Evolutionary conservation across 2,329 filamentous ascomycete genomes (phyloP), one percentile per base, ranked within the genome.

Genomic region (Pseudovirgaria hyperparasitica): DNA sequence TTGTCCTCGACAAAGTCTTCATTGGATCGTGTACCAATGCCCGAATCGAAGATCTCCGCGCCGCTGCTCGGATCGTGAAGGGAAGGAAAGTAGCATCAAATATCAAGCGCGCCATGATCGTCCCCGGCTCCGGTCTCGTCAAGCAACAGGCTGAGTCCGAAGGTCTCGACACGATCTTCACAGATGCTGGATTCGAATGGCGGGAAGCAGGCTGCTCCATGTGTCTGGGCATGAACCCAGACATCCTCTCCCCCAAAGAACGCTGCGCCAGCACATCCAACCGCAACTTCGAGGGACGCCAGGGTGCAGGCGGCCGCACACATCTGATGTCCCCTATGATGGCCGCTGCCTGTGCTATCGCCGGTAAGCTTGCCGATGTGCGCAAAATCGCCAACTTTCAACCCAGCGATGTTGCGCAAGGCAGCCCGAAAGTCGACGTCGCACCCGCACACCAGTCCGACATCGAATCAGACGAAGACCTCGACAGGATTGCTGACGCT

Each of bases 211-310:
- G 90, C 26, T 98, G 90, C 70, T 92, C 82, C 36, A 98, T 98
- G 90, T 96, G 90, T 53, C 70, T 98, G 29, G 90, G 90, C 52
- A 98, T 98, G 87, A 98, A 98, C 65, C 87, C 90, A 0, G 90
- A 98, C 54, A 96, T 98, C 37, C 70, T 96, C 24, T 75, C 85
- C 2, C 86, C 90, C 28, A 72, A 79, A 53, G 90, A 98, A 61
- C 77, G 90, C 46, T 96, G 90, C 52, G 90, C 90, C 22, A 87
- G 79, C 50, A 96, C 90, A 26, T 92, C 82, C 36, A 96, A 96
- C 63, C 81, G 90, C 45, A 96, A 96, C 59, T 96, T 96, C 42
- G 90, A 96, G 55, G 90, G 90, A 35, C 78, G 90, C 38, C 90
- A 98, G 60, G 90, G 90, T 50, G 85, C 87, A 34, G 75, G 76